Percentiles rank a stretch among this genome's conserved stretches.
These are phyloP conservation scores for Neurospora sp. DNA, from an alignment of 495 filamentous ascomycete genomes.

Conservation along the genomic window DNA sequence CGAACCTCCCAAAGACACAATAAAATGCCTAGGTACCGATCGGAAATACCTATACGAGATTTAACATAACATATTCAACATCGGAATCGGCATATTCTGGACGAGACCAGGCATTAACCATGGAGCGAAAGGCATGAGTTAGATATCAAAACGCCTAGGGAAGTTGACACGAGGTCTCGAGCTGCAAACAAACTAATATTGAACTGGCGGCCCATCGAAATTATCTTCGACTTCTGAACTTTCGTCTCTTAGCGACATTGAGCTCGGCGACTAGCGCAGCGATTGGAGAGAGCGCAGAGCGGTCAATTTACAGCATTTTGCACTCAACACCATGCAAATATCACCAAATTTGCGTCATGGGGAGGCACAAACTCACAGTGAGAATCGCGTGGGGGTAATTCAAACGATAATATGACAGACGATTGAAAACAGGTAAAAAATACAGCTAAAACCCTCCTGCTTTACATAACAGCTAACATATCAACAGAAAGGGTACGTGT, in stretches of 20 bases:
- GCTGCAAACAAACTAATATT: background rate
- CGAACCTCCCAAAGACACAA: background rate
- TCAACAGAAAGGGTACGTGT: background rate
- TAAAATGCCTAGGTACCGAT: background rate
- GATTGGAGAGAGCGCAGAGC: background rate
- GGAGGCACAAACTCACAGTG: no score
- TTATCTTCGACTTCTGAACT: background rate
- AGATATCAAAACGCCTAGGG: background rate
- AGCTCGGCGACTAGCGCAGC: background rate
- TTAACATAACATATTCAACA: background rate
- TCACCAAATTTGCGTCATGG: background rate
- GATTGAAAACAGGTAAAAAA: background rate
- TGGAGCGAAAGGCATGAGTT: background rate
- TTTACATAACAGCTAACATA: background rate
- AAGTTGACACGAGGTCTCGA: background rate
- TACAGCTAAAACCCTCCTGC: background rate
- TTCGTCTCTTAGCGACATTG: background rate
- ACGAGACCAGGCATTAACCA: background rate
- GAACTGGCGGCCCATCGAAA: background rate
- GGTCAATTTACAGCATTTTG: background rate
- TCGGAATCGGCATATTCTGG: background rate
- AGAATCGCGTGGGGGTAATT: background rate
- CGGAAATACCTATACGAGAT: background rate
- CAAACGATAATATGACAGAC: background rate
- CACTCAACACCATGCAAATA: background rate